phyloP scores from a whole-genome alignment of 768 basidiomycete genomes.

The Pleurotus cornucopiae region DNA sequence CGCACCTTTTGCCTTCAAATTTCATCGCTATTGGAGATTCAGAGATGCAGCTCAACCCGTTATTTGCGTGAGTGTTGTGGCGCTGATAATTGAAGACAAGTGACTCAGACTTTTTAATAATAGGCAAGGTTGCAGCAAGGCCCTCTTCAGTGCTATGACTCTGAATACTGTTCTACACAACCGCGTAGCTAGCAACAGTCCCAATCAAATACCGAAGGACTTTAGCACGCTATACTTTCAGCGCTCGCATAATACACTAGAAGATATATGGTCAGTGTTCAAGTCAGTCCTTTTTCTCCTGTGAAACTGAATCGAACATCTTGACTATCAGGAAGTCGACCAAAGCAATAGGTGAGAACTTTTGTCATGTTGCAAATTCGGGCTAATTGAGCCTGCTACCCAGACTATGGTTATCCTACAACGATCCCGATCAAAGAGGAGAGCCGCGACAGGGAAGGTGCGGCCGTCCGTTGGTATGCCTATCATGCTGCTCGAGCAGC shows the following conservation, averaged over 20 bases:
- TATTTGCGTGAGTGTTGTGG: conserved; percentile 12
- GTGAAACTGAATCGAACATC: no score
- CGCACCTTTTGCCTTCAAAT: conserved; percentile 14
- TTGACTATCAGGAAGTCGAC: not conserved
- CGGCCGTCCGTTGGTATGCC: not conserved
- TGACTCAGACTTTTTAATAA: not conserved
- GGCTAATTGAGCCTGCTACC: not conserved
- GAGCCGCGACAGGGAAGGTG: conserved; percentile 3
- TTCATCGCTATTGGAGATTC: conserved; percentile 20
- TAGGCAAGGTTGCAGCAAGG: conserved; percentile 18
- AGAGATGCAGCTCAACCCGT: conserved; percentile 16
- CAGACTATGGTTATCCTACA: conserved; percentile 15
- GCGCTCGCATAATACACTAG: not conserved
- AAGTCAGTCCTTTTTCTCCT: no score
- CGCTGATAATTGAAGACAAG: not conserved
- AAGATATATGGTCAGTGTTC: conserved; percentile 11
- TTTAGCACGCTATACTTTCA: conserved; percentile 5
- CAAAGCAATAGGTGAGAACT: conserved; percentile 10
- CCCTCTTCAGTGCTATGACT: conserved; percentile 15
- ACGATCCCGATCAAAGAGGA: conserved; percentile 14
- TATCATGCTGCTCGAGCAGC: not conserved
- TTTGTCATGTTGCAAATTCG: not conserved
- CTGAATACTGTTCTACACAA: conserved; percentile 13
- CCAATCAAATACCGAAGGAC: not conserved
- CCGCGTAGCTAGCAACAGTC: not conserved